Base-by-base conservation (phyloP, 2,329 filamentous ascomycete genomes). In the Colletotrichum camelliae region DNA sequence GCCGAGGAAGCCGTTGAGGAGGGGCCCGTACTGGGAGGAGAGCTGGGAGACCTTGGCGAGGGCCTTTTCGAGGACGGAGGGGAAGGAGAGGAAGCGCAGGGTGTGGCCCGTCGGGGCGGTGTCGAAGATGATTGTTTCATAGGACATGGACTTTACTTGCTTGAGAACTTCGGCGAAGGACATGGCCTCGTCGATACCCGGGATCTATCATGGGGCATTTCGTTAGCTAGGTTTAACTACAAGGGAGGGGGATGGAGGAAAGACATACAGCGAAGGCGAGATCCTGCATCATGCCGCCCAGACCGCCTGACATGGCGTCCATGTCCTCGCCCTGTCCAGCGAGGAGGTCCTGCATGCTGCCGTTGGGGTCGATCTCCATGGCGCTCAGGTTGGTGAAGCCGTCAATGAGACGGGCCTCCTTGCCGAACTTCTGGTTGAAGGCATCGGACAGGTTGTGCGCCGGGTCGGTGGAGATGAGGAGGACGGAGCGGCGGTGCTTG, bases 291-390 rank as follows among this genome's bases (percentile, higher is more conserved):
- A 98, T 98, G 80, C 94, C 94, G 31, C 96, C 96, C 87, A 98
- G 93, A 18, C 90, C 91, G 61, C 93, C 93, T 67, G 90, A 91
- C 88, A 95, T 92, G 55, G 92, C 92, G 79, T 96, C 94, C 79
- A 86, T 81, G 21, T 87, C 85, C 21, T 95, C 95, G 58, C 91
- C 93, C 82, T 93, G 90, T 3, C 93, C 94, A 12, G 94, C 94
- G 78, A 99, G 88, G 72, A 99, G 88, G 84, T 99, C 97, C 87
- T 98, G 97, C 85, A 99, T 98, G 83, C 95, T 98, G 64, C 96
- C 97, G 83, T 98, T 98, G 69, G 97, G 97, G 83, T 99, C 97
- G 81, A 99, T 98, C 87, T 99, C 97, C 97, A 99, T 99, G 77
- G 97, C 97, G 83, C 95, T 97, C 79, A 99, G 89, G 85, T 98